Base-by-base conservation (phyloP, 768 basidiomycete species). In the Peribolospora baueri region DNA sequence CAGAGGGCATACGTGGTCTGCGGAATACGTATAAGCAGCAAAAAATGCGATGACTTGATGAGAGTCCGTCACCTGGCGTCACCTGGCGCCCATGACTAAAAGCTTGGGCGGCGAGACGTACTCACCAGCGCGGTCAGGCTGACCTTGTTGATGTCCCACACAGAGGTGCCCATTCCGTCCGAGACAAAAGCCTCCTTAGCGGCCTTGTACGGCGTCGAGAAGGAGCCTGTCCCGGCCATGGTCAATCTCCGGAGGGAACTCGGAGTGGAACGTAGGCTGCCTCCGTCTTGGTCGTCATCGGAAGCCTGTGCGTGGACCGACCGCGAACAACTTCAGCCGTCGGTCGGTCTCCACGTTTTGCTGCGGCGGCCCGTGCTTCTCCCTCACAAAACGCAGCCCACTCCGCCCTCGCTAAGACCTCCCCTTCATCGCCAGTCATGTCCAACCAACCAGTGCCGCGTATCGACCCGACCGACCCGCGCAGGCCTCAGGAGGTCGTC, bases 141-240 rank as follows among this genome's bases (percentile, higher is more conserved):
- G 38, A 88, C 70, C 50, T 73, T 60, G 63, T 85, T 83, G 61
- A 88, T 71, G 62, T 80, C 77, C 2, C 64, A 64, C 3, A 88
- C 70, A 3, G 78, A 75, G 0, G 81, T 81, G 2, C 87, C 87
- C 1, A 72, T 73, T 67, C 73, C 75, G 45, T 77, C 76, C 5
- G 83, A 78, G 45, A 86, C 80, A 62, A 88, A 91, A 0, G 75
- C 76, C 69, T 85, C 82, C 67, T 91, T 91, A 7, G 74, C 76
- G 6, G 71, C 60, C 66, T 84, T 87, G 73, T 90, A 90, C 54
- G 61, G 59, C 9, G 51, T 39, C 63, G 61, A 58, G 14, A 38
- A 51, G 39, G 9, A 2, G 37, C 10, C 50, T n/a, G 37, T 38
- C 36, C 14, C 46, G 10, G 10, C 46, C 14, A 14, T 14, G 14